Evolutionary conservation across 192 early-diverging fungal genomes (phyloP).

Genomic region (Umbelopsis vinacea): DNA sequence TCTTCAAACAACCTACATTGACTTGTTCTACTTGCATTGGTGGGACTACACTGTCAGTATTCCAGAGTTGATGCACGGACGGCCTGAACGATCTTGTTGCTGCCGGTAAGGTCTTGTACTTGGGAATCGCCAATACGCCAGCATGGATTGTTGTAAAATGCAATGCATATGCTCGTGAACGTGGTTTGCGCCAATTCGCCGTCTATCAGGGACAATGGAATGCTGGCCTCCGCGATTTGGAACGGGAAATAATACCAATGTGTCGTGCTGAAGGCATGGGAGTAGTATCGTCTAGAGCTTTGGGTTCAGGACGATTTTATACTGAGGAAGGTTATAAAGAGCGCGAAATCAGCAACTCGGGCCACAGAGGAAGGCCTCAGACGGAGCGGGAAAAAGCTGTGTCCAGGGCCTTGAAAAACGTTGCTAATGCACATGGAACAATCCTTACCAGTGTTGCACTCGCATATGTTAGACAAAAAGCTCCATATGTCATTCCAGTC

Average conservation of each 20-base stretch:
- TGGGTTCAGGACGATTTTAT: background rate
- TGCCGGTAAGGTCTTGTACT: slow-evolving; percentile 62
- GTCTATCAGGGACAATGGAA: slow-evolving; percentile 18
- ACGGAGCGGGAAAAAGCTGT: background rate
- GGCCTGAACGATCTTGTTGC: slow-evolving; percentile 64
- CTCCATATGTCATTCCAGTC: slow-evolving; percentile 14
- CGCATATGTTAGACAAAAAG: slow-evolving; percentile 2
- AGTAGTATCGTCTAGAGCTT: background rate
- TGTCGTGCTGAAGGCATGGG: slow-evolving; percentile 7
- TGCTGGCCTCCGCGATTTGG: background rate
- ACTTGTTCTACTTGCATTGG: slow-evolving; percentile 51
- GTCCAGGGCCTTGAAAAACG: background rate
- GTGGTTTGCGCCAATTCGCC: background rate
- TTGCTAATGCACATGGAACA: background rate
- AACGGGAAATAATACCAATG: slow-evolving; percentile 19
- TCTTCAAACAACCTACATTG: slow-evolving; percentile 49
- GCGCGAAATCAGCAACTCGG: background rate
- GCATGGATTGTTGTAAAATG: slow-evolving; percentile 56
- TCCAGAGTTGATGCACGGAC: slow-evolving; percentile 63
- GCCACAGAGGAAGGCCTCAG: background rate
- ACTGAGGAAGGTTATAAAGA: background rate
- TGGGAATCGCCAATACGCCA: slow-evolving; percentile 47
- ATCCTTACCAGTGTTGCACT: background rate
- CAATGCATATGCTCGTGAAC: slow-evolving; percentile 17
- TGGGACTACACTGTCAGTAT: slow-evolving; percentile 55